Evolutionary conservation across 371 early-diverging fungal genomes (phyloP), one percentile per base, ranked within the genome.

Genomic region (Mucor sp.): DNA sequence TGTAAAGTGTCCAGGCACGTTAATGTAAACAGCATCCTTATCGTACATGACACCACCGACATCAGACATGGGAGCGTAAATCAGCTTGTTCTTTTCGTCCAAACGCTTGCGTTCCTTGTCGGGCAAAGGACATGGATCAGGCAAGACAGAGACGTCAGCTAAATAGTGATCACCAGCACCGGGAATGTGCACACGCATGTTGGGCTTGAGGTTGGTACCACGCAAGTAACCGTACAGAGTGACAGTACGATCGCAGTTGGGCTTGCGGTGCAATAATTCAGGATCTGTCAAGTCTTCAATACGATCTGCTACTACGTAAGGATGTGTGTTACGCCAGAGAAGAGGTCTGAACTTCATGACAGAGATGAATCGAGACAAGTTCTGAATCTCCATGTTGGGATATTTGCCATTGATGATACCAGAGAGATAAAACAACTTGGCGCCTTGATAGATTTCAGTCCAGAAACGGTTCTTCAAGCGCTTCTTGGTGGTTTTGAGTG

Each of bases 1-100:
- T 17, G 93, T 88, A 67, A 93, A 94, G 43, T 87, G 85, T 37
- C 95, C 95, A 9, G 95, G 94, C 6, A 99, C 94, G 67, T 96
- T 93, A 70, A 99, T 96, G 72, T 99, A 99, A 19, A 99, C 95
- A 9, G 97, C 98, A 84, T 99, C 99, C 75, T 96, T 97, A 80
- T 99, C 99, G 80, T 96, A 97, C 89, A 97, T 89, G 69, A 99
- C 93, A 55, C 99, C 99, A 70, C 95, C 96, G 7, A 99, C 94
- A 70, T 97, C 97, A 0, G 96, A 93, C 96, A 97, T 97, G 41
- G 99, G 99, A n/a, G 98, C 99, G 71, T 97, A 97, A 33, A 98
- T 91, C 47, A 97, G 85, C 79, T 96, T 97, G 69, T 95, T 91
- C 72, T 96, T 94, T 70, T 97, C 97, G 72, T 90, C 92, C 71